Percentiles rank a stretch among this genome's conserved stretches.
Evolutionary conservation across 2,329 filamentous ascomycete genomes (phyloP).

Genomic region (Penicillium sp.): DNA sequence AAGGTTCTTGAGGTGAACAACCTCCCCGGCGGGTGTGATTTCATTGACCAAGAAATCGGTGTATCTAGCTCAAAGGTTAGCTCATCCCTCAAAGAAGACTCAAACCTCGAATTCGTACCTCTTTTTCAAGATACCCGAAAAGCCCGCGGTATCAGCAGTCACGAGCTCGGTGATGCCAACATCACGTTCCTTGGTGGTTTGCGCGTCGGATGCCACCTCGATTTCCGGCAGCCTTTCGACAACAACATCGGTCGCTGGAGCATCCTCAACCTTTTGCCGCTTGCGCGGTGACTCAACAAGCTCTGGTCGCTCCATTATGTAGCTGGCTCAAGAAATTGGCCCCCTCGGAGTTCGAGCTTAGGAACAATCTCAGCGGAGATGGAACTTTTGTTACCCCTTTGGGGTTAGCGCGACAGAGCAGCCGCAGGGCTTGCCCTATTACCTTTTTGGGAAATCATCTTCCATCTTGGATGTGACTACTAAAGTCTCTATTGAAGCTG

Average conservation of each 20-base stretch:
- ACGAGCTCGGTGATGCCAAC: slow-evolving; percentile 62
- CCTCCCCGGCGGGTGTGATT: slow-evolving; percentile 67
- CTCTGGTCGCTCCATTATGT: slow-evolving; percentile 28
- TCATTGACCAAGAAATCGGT: slow-evolving; percentile 93
- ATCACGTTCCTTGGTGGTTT: slow-evolving; percentile 37
- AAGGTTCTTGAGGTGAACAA: slow-evolving; percentile 62
- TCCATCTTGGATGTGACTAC: no score
- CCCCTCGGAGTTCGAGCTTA: slow-evolving; percentile 1
- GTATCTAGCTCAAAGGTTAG: slow-evolving; percentile 49
- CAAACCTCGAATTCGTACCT: slow-evolving; percentile 36
- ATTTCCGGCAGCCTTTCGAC: slow-evolving; percentile 7
- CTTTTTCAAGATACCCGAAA: slow-evolving; percentile 62
- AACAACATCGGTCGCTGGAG: slow-evolving; percentile 11
- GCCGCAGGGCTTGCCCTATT: slow-evolving; percentile 25
- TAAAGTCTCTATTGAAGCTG: no score
- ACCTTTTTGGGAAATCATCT: slow-evolving; percentile 15
- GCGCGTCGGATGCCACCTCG: slow-evolving; percentile 22
- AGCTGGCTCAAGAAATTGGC: background rate
- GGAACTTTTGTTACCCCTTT: slow-evolving; percentile 17
- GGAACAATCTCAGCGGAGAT: background rate
- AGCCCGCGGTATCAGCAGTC: slow-evolving; percentile 51
- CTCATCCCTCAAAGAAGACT: background rate
- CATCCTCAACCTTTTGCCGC: slow-evolving; percentile 30
- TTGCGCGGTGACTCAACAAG: slow-evolving; percentile 32
- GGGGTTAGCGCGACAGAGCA: slow-evolving; percentile 20